Base-by-base conservation (phyloP, 345 rosid genomes). In the Gossypium sturtianum region DNA sequence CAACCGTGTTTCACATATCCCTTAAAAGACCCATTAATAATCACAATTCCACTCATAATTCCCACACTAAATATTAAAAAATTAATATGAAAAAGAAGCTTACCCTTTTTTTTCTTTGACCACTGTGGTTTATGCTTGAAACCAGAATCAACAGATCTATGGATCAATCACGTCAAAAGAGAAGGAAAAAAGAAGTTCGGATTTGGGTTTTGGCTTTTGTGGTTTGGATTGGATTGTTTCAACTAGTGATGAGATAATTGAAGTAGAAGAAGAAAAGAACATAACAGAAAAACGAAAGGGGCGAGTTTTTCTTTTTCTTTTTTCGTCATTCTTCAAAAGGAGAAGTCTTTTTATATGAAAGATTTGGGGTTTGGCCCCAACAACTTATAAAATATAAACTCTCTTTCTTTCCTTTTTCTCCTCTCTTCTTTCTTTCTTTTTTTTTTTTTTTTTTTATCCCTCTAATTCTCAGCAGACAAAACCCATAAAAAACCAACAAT, bases 401-500 rank as follows among this genome's bases (percentile, higher is more conserved):
- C 17, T 52, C 56, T 62, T 43, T 62, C 64, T 75, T 75, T 69
- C 66, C 56, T 29, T 78, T 66, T 62, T 78, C 75, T 34, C 54
- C 47, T 77, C 69, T 45, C 59, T 43, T 68, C 19, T 0, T 34
- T 34, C 38, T 34, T 34, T 29, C 38, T 29, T 41, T 61, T 48
- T 67, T 23, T 29, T 29, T 61, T 48, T 63, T 23, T 58, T 15
- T 34, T 4, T 38, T 72, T 69, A 58, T 59, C 73, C 73, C 76
- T 76, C 74, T 58, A 44, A 29, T 27, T 71, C 77, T 77, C 25
- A 79, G 80, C 84, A 86, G 91, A 87, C 89, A 86, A 89, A 84
- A 78, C 82, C 93, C 87, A 89, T 87, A 86, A 83, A 86, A 84
- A 77, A 85, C 85, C 89, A 87, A 83, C 88, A 77, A 86, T 79